Base-by-base conservation (phyloP, 2,329 filamentous ascomycete genomes). In the Rugonectria rugulosa region DNA sequence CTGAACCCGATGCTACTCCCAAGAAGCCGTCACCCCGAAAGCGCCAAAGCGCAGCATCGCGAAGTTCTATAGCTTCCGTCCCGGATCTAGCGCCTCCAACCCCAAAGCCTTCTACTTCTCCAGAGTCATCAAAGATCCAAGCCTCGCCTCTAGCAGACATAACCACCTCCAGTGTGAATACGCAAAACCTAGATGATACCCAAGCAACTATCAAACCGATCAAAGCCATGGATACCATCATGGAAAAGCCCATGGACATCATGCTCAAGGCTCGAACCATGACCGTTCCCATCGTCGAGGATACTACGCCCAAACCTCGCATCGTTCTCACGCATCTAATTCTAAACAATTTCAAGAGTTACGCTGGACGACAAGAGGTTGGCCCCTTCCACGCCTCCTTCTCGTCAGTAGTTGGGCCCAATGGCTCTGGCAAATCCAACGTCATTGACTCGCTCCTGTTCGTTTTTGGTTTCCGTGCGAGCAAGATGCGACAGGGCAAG, bases 401-500 rank as follows among this genome's bases (percentile, higher is more conserved):
- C 76, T 97, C 95, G 2, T 97, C 95, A 0, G 95, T 99, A 2
- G 95, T 99, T 9, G 96, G 95, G 1, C 95, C 96, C 44, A 99
- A 99, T 72, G 95, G 95, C 58, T 99, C 95, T 9, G 95, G 95
- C 56, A 99, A 99, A 73, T 98, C 95, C 19, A 99, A 99, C 68
- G 96, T 99, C 60, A 99, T 99, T 70, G 95, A 99, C 75, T 97
- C 95, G 2, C 79, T 99, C 23, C 85, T 99, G 1, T 99, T 99
- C 69, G 95, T 99, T n/a, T 99, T 99, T 71, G 95, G 96, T 49
- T 99, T 99, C 79, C 88, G 95, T 57, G 95, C 95, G 36, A 98
- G 94, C 81, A 99, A 99, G 77, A 99, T 99, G 95, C 86, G 95
- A 69, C 95, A 99, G 74, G 95, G 95, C 69, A 99, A 99, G 77